Percentiles rank a stretch among this genome's conserved stretches.
These are phyloP conservation scores for Saturnispora mendoncae DNA, from an alignment of 805 yeast genomes.

Conservation along the genomic window DNA sequence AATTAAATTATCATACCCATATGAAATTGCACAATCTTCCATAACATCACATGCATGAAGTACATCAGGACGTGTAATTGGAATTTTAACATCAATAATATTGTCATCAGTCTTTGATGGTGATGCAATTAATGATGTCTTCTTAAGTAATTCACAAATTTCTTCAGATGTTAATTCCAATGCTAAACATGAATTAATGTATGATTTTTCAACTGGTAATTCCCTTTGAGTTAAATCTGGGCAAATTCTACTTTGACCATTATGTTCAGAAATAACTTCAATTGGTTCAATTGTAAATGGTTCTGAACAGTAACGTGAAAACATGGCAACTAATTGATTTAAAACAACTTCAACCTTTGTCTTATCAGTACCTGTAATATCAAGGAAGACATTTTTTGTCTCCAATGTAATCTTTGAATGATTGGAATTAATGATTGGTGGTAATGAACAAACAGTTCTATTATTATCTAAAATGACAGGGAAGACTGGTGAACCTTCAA, in stretches of 20 bases:
- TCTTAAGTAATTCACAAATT: constrained; percentile 57
- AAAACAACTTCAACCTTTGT: constrained; percentile 92
- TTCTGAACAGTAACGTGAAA: constrained; percentile 73
- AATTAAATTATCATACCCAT: constrained; percentile 83
- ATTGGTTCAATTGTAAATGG: constrained; percentile 90
- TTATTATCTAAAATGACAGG: constrained; percentile 82
- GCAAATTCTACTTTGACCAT: constrained; percentile 60
- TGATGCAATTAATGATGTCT: constrained; percentile 70
- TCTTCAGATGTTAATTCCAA: constrained; percentile 60
- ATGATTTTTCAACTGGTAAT: constrained; percentile 65
- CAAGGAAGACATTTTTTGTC: constrained; percentile 85
- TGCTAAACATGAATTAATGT: constrained; percentile 92
- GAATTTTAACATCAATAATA: constrained; percentile 60
- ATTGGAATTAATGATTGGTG: constrained; percentile 94
- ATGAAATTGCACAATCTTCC: constrained; percentile 97
- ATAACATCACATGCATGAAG: constrained; percentile 95
- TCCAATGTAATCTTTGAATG: constrained; percentile 78
- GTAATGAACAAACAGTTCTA: constrained; percentile 78
- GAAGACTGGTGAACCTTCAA: constrained; percentile 77
- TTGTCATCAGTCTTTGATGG: constrained; percentile 40
- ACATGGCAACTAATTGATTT: constrained; percentile 91
- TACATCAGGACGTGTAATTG: constrained; percentile 92
- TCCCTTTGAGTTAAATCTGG: constrained; percentile 66
- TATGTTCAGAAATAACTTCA: constrained; percentile 73
- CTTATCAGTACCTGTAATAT: constrained; percentile 88